These are phyloP conservation scores for Perilla frutescens DNA, from an alignment of 257 asterid genomes.

Conservation along the genomic window DNA sequence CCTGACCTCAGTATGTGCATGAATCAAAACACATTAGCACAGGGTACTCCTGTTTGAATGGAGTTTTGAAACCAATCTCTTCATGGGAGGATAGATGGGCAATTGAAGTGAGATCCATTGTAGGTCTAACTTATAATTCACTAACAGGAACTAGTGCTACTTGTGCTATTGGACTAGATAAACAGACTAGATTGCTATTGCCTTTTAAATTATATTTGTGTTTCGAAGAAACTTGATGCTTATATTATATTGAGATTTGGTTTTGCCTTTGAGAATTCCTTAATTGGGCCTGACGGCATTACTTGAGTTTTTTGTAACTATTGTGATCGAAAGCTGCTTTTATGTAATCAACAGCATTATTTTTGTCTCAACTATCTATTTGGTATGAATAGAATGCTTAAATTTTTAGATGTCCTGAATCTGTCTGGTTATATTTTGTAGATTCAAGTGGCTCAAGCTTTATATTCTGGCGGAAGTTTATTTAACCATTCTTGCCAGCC, in stretches of 20 bases:
- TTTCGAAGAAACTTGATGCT: conserved; percentile 19
- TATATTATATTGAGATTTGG: neutral
- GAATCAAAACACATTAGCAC: no score
- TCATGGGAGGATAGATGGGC: no score
- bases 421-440: conserved; percentile 38
- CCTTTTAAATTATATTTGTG: neutral
- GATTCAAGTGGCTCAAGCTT: conserved; percentile 95
- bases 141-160: no score
- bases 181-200: no score
- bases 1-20: no score
- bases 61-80: no score
- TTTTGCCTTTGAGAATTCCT: neutral
- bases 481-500: conserved; percentile 97
- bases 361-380: conserved; percentile 18
- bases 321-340: conserved; percentile 3
- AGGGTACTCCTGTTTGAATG: no score
- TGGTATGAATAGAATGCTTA: conserved; percentile 27
- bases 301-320: conserved; percentile 3
- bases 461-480: conserved; percentile 77
- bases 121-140: no score
- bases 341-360: neutral
- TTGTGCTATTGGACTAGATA: no score
- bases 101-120: no score
- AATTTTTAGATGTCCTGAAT: conserved; percentile 30
- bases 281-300: neutral